A percentile compares a stretch with the other conserved stretches of the same genome.
Conservation (phyloP, 2,329 filamentous ascomycete species). For the Cladosporium oxysporum region DNA sequence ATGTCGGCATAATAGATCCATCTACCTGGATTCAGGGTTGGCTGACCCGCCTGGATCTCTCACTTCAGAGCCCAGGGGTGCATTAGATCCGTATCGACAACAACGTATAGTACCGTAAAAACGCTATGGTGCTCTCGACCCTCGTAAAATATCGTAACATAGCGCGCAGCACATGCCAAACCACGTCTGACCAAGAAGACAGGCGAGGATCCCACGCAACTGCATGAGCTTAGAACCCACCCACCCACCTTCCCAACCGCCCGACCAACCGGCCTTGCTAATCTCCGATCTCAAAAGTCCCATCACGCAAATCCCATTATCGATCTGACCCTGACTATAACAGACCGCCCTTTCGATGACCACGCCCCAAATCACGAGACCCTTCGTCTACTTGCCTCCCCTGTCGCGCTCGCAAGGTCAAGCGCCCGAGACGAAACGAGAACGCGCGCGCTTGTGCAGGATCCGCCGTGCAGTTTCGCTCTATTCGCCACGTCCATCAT, state of each 20-base stretch:
- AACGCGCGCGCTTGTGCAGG: not conserved
- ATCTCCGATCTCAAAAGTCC: not conserved
- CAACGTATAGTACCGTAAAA: not conserved
- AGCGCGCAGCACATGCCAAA: not conserved
- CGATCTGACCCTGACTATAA: not conserved
- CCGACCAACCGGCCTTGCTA: not conserved
- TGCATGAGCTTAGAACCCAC: not conserved
- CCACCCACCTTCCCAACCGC: not conserved
- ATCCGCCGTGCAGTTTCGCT: not conserved
- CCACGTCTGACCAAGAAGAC: not conserved
- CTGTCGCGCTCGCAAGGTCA: not conserved
- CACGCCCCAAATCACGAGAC: not conserved
- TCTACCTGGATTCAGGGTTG: not conserved
- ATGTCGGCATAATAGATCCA: constrained; percentile 1
- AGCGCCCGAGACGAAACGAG: not conserved
- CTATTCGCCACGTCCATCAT: not conserved
- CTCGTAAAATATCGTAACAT: not conserved
- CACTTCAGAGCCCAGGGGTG: not conserved
- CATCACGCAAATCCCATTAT: not conserved
- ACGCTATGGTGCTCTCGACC: not conserved
- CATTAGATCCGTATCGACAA: not conserved
- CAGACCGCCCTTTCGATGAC: not conserved
- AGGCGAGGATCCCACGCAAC: not conserved
- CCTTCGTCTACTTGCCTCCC: not conserved
- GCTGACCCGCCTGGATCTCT: not conserved